A percentile compares a stretch with the other conserved stretches of the same genome.
Conservation (phyloP, 2,329 filamentous ascomycete genomes). For the Madurella fahalii region DNA sequence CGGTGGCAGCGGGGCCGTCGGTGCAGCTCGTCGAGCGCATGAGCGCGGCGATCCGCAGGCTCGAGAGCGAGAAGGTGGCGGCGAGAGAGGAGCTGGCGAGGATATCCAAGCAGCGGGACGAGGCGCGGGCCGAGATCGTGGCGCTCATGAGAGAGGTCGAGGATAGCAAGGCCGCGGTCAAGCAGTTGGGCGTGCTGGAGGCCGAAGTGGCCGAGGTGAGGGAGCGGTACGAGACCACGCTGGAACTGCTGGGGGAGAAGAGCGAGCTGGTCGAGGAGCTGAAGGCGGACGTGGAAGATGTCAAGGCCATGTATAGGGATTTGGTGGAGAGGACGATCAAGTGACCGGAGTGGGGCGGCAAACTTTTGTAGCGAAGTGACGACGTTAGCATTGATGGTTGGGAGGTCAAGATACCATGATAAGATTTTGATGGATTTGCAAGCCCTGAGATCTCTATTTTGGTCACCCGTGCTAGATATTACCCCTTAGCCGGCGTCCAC, state of each 20-base stretch:
- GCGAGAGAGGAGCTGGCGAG: slow-evolving; percentile 80
- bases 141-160: slow-evolving; percentile 83
- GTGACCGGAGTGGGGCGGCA: not conserved
- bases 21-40: slow-evolving; percentile 95
- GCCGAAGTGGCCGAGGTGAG: slow-evolving; percentile 64
- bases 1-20: slow-evolving; percentile 82
- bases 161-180: slow-evolving; percentile 56
- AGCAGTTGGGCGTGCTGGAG: slow-evolving; percentile 62
- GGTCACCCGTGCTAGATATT: not conserved
- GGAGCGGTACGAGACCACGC: slow-evolving; percentile 78
- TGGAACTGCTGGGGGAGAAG: slow-evolving; percentile 96
- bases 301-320: slow-evolving; percentile 95
- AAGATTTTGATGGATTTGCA: not conserved
- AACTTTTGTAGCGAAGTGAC: not conserved
- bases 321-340: slow-evolving; percentile 75
- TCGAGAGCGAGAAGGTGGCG: slow-evolving; percentile 88
- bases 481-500: not conserved
- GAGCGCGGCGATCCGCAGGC: slow-evolving; percentile 83
- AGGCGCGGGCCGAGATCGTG: slow-evolving; percentile 89
- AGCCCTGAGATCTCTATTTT: not conserved
- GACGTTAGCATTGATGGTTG: not conserved
- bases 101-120: slow-evolving; percentile 80
- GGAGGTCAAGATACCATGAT: not conserved
- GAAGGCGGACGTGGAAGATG: slow-evolving; percentile 79
- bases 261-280: slow-evolving; percentile 93